A percentile compares a stretch with the other conserved stretches of the same genome.
Conservation (phyloP, 2,329 filamentous ascomycete genomes). For the Colletotrichum costaricense region DNA sequence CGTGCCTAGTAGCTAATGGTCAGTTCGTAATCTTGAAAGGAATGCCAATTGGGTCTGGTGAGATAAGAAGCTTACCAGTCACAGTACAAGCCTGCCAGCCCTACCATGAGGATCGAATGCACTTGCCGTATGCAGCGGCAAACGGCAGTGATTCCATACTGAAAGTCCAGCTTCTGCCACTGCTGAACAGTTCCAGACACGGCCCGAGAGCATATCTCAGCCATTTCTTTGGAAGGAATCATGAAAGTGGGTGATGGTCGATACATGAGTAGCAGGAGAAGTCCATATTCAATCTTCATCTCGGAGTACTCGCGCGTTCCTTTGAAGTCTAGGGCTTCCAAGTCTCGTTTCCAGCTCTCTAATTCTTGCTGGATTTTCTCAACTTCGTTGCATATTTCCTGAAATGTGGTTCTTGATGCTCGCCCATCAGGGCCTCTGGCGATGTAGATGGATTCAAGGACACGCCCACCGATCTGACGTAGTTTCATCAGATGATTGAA, state of each 20-base stretch:
- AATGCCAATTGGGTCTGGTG: neutral
- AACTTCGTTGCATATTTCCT: conserved; percentile 38
- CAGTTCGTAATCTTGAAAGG: neutral
- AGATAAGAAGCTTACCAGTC: conserved; percentile 37
- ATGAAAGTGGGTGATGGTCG: conserved; percentile 41
- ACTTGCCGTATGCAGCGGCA: conserved; percentile 39
- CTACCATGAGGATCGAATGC: conserved; percentile 38
- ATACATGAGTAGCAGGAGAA: conserved; percentile 38
- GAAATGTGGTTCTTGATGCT: conserved; percentile 37
- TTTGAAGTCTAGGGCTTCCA: conserved; percentile 36
- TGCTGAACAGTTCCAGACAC: conserved; percentile 38
- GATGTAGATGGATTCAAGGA: conserved; percentile 42
- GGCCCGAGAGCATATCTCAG: conserved; percentile 38
- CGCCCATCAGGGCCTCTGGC: conserved; percentile 38
- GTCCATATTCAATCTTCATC: conserved; percentile 40
- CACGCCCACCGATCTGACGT: conserved; percentile 38
- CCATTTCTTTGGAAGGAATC: conserved; percentile 40
- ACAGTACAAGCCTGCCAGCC: conserved; percentile 40
- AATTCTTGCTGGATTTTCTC: conserved; percentile 36
- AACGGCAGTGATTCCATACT: conserved; percentile 36
- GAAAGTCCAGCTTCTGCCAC: conserved; percentile 35
- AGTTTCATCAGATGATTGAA: conserved; percentile 36
- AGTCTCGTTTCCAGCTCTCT: conserved; percentile 37
- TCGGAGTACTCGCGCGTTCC: conserved; percentile 39
- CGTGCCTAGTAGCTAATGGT: conserved; percentile 7